Conservation (phyloP, 2,329 filamentous ascomycete genomes). For the Trichoderma sp. region DNA sequence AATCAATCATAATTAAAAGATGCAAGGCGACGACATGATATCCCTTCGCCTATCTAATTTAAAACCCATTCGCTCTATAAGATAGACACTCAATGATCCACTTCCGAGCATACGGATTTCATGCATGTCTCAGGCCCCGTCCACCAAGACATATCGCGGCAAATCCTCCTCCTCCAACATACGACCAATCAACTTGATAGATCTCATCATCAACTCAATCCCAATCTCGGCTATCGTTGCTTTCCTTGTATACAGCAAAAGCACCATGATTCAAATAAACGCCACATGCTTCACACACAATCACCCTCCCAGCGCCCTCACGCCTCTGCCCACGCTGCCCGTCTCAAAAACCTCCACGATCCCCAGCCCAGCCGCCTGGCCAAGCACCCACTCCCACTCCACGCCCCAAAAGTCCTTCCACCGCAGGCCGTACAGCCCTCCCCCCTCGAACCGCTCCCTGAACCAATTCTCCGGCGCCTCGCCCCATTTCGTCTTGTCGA, state of each 20-base stretch:
- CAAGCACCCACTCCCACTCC: constrained; percentile 70
- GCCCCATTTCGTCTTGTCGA: constrained; percentile 60
- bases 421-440: constrained; percentile 44
- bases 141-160: constrained; percentile 5
- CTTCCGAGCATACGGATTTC: neutral
- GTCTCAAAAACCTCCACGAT: constrained; percentile 75
- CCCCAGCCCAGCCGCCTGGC: constrained; percentile 70
- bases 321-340: constrained; percentile 68
- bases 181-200: neutral
- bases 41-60: neutral
- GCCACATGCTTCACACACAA: neutral
- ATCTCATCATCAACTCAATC: neutral
- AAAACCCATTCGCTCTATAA: neutral
- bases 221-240: neutral
- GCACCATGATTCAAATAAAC: neutral
- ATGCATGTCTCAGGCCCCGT: neutral
- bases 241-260: neutral
- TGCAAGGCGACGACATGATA: neutral
- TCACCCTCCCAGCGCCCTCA: constrained; percentile 46
- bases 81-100: neutral
- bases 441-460: constrained; percentile 71
- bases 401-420: constrained; percentile 73
- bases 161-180: neutral
- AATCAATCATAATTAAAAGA: neutral
- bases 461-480: constrained; percentile 65